Percentiles rank a stretch among this genome's conserved stretches.
These are phyloP conservation scores for grape (Vitis vinifera) DNA, from an alignment of 164 flowering plant genomes.

Conservation along the genomic window ASM3070453v1 NC_081809.1:5508501-5509000, in stretches of 20 bases:
- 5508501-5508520: conserved; percentile 38
- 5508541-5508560: conserved; percentile 51
- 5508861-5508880: neutral
- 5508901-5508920: conserved; percentile 36
- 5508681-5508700: no score
- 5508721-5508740: no score
- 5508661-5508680: no score
- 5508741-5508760: no score
- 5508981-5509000: no score
- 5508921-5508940: conserved; percentile 28
- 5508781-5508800: no score
- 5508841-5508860: no score
- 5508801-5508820: no score
- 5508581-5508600: conserved; percentile 34
- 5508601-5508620: neutral
- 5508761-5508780: no score
- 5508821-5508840: no score
- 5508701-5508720: no score
- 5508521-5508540: conserved; percentile 42
- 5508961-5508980: neutral
- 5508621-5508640: neutral
- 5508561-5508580: conserved; percentile 61
- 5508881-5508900: conserved; percentile 25
- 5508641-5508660: no score
- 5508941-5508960: conserved; percentile 4